Conservation (phyloP, 768 basidiomycete species). For the Suillus sp. region DNA sequence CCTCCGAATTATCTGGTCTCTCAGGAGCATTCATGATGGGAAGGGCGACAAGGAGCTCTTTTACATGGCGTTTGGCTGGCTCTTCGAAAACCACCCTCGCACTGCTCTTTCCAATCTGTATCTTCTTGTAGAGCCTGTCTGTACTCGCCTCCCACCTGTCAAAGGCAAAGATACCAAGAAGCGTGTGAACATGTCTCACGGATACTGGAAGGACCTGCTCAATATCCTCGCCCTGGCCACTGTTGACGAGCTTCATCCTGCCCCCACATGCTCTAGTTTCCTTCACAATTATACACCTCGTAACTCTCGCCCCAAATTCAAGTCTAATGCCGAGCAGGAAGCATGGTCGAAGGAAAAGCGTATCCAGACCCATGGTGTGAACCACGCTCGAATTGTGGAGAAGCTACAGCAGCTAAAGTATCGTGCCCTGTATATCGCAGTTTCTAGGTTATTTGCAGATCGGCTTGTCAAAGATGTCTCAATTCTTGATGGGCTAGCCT, state of each 20-base stretch:
- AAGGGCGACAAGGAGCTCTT: conserved; percentile 62
- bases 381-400: conserved; percentile 39
- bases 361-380: conserved; percentile 24
- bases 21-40: conserved; percentile 71
- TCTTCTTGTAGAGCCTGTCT: conserved; percentile 54
- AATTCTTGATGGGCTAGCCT: conserved; percentile 39
- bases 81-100: conserved; percentile 66
- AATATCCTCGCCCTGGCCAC: conserved; percentile 66
- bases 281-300: conserved; percentile 24
- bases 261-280: conserved; percentile 21
- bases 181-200: conserved; percentile 42
- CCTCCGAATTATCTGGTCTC: conserved; percentile 66
- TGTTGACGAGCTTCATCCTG: conserved; percentile 45
- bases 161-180: conserved; percentile 27
- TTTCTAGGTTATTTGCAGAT: conserved; percentile 60
- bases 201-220: conserved; percentile 77
- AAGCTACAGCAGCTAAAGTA: conserved; percentile 52
- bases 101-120: conserved; percentile 67
- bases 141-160: conserved; percentile 30
- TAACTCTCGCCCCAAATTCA: conserved; percentile 30
- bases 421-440: conserved; percentile 62
- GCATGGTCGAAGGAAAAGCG: conserved; percentile 25
- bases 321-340: conserved; percentile 26
- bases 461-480: conserved; percentile 52
- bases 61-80: conserved; percentile 69